Evolutionary conservation across 345 rosid species (phyloP).

Genomic region (Pugionium cornutum): DNA sequence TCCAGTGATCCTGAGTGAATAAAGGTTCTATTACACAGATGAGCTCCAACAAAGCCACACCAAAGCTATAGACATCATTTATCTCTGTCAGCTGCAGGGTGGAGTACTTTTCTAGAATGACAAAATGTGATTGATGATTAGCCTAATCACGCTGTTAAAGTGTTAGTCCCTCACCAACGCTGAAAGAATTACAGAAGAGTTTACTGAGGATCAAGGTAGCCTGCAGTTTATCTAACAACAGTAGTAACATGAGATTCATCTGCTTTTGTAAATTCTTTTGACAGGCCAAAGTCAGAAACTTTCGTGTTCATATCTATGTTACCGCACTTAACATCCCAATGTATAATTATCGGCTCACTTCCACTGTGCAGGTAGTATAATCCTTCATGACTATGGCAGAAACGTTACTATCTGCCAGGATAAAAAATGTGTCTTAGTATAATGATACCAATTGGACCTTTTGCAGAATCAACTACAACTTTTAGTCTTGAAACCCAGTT

Average conservation of each 20-base stretch:
- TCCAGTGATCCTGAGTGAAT: conserved; percentile 77
- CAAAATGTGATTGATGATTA: conserved; percentile 13
- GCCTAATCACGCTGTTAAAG: not conserved
- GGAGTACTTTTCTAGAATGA: conserved; percentile 67
- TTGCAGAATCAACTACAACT: conserved; percentile 90
- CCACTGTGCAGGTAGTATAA: conserved; percentile 91
- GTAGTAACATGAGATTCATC: conserved; percentile 91
- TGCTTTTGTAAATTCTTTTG: conserved; percentile 45
- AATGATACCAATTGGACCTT: conserved; percentile 50
- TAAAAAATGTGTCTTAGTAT: conserved; percentile 5
- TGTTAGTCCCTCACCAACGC: not conserved
- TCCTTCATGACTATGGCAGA: conserved; percentile 47
- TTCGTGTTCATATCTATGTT: conserved; percentile 88
- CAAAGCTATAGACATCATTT: conserved; percentile 91
- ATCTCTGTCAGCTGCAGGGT: conserved; percentile 90
- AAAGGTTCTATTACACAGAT: conserved; percentile 92
- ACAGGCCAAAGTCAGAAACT: conserved; percentile 38
- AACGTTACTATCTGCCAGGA: conserved; percentile 15
- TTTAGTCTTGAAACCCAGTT: conserved; percentile 93
- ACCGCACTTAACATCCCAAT: conserved; percentile 84
- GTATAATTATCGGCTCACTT: conserved; percentile 82
- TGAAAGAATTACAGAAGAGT: conserved; percentile 23
- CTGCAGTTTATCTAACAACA: conserved; percentile 89
- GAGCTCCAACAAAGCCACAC: conserved; percentile 86
- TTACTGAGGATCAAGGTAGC: conserved; percentile 96